Base-by-base conservation (phyloP, 768 basidiomycete genomes). In the Asterophora parasitica region DNA sequence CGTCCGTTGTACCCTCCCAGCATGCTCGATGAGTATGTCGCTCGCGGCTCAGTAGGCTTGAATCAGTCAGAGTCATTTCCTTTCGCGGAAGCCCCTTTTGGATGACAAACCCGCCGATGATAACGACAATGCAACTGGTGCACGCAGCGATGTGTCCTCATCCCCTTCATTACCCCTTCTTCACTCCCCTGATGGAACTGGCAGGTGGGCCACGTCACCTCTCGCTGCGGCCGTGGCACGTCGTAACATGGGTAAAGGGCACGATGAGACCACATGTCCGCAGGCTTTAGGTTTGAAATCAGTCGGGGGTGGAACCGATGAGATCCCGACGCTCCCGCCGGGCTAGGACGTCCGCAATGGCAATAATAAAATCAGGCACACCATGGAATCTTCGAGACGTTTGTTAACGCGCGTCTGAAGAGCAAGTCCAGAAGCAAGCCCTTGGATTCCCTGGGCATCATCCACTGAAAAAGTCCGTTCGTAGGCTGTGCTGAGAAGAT, bases 31-130 rank as follows among this genome's bases (percentile, higher is more conserved):
- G n/a, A n/a, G n/a, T n/a, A n/a, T n/a, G 6, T 13, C 11, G 20
- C 43, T 47, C 23, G 38, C 42, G 48, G 43, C 52, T 51, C 49
- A 15, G 35, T 40, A 17, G 13, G 19, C 16, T 43, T 48, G 55
- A 56, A 49, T 53, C 55, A 31, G 30, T 35, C 43, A 49, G 43
- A 53, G 51, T 53, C 49, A 48, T 48, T 46, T 51, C 46, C 54
- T 47, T 48, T 35, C 27, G 42, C n/a, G 42, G 49, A 26, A 16
- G 16, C 19, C 36, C 19, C 39, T 16, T 27, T 12, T 8, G 11
- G 51, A 43, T 53, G 46, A 53, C 46, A 48, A 47, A 49, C 35
- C 39, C 6, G 11, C 55, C 55, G 55, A 45, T 35, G 31, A 50
- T 42, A 49, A 42, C 55, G 55, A 51, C 23, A 40, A 23, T n/a